These are phyloP conservation scores for Suhomyces taliae DNA, from an alignment of 1,139 yeast species.

Conservation along the genomic window DNA sequence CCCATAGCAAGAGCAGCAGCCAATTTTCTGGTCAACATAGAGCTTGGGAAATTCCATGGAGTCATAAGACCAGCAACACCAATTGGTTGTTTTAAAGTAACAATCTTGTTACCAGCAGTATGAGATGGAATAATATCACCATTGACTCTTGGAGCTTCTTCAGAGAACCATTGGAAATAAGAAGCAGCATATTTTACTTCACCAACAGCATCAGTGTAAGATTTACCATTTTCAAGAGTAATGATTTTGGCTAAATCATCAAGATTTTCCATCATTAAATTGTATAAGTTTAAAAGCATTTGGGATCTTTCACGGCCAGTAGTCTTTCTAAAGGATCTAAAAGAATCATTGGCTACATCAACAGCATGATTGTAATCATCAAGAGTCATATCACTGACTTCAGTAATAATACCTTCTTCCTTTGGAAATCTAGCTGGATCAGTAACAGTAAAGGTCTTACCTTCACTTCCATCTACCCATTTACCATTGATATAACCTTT, in stretches of 20 bases:
- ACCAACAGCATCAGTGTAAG: conserved; percentile 32
- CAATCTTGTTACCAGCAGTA: conserved; percentile 17
- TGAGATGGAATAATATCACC: conserved; percentile 29
- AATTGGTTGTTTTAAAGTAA: conserved; percentile 37
- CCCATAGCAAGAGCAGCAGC: conserved; percentile 95
- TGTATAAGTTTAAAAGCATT: conserved; percentile 32
- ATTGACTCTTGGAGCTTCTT: conserved; percentile 34
- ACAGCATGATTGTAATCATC: conserved; percentile 42
- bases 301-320: conserved; percentile 42
- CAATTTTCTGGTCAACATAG: conserved; percentile 89
- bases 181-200: conserved; percentile 35
- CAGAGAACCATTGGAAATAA: conserved; percentile 41
- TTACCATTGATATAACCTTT: conserved; percentile 46
- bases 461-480: conserved; percentile 34
- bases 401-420: conserved; percentile 33
- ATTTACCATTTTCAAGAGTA: conserved; percentile 35
- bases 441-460: conserved; percentile 38
- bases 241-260: conserved; percentile 32
- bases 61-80: conserved; percentile 91
- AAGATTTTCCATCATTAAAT: conserved; percentile 25
- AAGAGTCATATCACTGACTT: conserved; percentile 36
- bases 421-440: conserved; percentile 44
- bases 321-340: conserved; percentile 36
- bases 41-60: conserved; percentile 96
- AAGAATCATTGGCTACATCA: conserved; percentile 37